Conservation (phyloP, 306 rosid genomes). For the Quercus robur region DNA sequence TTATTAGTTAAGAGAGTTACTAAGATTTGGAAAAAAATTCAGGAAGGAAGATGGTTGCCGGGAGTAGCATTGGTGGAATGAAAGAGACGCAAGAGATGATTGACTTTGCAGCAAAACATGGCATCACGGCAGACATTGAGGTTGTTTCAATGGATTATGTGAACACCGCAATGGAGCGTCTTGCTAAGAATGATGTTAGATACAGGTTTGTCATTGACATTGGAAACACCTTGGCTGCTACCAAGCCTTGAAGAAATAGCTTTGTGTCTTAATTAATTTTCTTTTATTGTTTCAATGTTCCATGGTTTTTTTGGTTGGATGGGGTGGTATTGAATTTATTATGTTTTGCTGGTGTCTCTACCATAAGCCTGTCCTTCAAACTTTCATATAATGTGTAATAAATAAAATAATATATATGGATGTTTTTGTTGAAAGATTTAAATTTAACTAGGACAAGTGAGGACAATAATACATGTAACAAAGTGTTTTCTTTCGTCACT, state of each 20-base stretch:
- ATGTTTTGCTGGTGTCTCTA: too few species aligned
- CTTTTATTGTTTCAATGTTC: neutral
- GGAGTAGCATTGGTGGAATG: conserved; percentile 11
- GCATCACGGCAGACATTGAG: conserved; percentile 16
- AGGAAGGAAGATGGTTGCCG: conserved; percentile 14
- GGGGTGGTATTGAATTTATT: too few species aligned
- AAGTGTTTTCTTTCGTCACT: too few species aligned
- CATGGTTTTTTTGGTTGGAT: too few species aligned
- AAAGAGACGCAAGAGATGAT: conserved; percentile 33
- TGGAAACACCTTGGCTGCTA: conserved; percentile 8
- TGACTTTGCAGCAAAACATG: conserved; percentile 30
- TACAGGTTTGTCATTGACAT: conserved; percentile 20
- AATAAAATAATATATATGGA: too few species aligned
- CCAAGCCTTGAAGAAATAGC: neutral
- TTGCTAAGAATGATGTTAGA: conserved; percentile 9
- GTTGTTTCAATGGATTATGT: neutral
- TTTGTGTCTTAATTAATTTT: neutral
- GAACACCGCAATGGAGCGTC: conserved; percentile 20
- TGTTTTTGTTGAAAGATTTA: too few species aligned
- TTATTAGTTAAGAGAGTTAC: neutral
- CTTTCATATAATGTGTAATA: too few species aligned
- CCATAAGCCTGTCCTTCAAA: too few species aligned
- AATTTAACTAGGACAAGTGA: too few species aligned
- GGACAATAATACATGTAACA: too few species aligned
- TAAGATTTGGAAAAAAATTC: neutral